These are phyloP conservation scores for Paradendryphiella salina DNA, from an alignment of 2,329 filamentous ascomycete genomes.

Conservation along the genomic window DNA sequence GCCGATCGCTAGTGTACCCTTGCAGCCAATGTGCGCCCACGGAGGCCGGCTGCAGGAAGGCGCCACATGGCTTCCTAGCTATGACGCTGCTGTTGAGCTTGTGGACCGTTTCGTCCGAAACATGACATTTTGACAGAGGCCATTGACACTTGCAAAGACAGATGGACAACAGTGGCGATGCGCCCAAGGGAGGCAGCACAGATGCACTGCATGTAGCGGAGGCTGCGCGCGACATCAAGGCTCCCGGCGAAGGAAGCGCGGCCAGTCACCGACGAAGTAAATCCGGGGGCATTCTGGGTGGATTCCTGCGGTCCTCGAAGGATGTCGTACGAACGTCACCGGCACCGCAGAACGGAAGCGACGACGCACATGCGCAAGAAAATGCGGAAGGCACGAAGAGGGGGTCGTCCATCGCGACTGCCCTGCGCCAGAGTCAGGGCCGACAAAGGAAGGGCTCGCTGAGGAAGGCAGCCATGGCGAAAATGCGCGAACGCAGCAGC, in stretches of 20 bases:
- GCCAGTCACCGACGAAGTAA: constrained; percentile 52
- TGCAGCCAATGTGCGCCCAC: constrained; percentile 24
- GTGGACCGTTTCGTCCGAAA: constrained; percentile 18
- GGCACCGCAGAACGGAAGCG: constrained; percentile 28
- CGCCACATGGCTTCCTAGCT: not conserved
- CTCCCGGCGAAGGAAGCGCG: constrained; percentile 4
- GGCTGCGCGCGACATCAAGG: constrained; percentile 2
- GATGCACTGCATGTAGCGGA: too few species aligned
- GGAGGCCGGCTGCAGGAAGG: constrained; percentile 21
- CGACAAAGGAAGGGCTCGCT: constrained; percentile 80
- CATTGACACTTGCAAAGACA: constrained; percentile 14
- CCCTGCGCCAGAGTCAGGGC: constrained; percentile 54
- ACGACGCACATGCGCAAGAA: constrained; percentile 29
- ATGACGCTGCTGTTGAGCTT: constrained; percentile 11
- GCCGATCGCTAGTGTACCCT: constrained; percentile 17
- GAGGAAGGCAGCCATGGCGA: constrained; percentile 81
- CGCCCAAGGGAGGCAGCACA: not conserved
- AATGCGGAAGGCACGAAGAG: constrained; percentile 30
- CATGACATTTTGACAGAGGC: constrained; percentile 23
- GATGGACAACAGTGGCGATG: constrained; percentile 31
- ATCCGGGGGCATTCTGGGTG: constrained; percentile 68
- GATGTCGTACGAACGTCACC: constrained; percentile 28
- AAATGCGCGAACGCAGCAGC: constrained; percentile 45
- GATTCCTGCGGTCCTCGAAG: constrained; percentile 34
- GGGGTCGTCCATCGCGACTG: constrained; percentile 36